Base-by-base conservation (phyloP, 768 basidiomycete species). In the Tephrocybe sp. region DNA sequence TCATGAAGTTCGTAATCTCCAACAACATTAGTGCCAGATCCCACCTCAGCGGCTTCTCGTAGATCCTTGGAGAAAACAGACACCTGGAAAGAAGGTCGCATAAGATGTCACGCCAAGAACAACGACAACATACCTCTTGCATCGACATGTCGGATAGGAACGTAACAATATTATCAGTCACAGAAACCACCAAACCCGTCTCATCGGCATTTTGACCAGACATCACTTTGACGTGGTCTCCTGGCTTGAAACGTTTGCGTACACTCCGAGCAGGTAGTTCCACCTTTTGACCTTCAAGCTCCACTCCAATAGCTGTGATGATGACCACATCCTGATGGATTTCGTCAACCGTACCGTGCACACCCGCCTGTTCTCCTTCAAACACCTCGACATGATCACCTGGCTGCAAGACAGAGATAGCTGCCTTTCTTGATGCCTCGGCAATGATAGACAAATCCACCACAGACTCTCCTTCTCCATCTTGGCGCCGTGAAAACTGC, bases 221-320 rank as follows among this genome's bases (percentile, higher is more conserved):
- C 85, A 98, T 93, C 49, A 98, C 95, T 70, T 98, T 98, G 69
- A 99, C 93, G 61, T 99, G 97, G 69, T 98, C 95, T 61, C 97
- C 97, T 47, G 93, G 80, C 64, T 92, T 94, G 77, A 99, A 98
- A 37, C 87, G 77, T 70, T 99, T 99, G 59, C 94, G 77, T 3
- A 98, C 94, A 64, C 88, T 88, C 47, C 89, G 76, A 1, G 91
- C 90, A 9, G 89, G 86, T 7, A 94, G 77, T 50, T 94, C 91
- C 47, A 94, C 79, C 63, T 86, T 84, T 64, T 91, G 88, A 0
- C 88, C 89, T 50, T 91, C 89, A 43, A 95, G 78, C 50, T 97
- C 94, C 23, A 89, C 69, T 4, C 88, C 87, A 22, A 83, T 71
- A 2, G 89, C 89, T 27, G 82, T 82, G 53, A 99, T 81, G 1